These are phyloP conservation scores for Calycina herbarum DNA, from an alignment of 2,329 filamentous ascomycete species.

Conservation along the genomic window DNA sequence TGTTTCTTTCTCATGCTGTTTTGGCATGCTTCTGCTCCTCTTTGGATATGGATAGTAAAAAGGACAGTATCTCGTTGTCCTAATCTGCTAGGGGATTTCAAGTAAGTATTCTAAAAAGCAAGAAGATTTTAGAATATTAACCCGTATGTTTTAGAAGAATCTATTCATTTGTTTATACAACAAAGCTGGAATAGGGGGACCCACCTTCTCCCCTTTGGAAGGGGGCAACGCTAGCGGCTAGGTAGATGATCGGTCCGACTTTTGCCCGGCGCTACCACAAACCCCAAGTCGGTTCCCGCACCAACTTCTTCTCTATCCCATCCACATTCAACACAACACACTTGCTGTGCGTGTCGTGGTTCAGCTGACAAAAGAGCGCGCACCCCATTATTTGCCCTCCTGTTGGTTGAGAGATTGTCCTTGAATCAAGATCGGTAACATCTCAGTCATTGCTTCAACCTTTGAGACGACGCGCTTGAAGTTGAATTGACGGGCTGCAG, in stretches of 20 bases:
- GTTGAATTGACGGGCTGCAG: not conserved
- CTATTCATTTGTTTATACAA: too few species aligned
- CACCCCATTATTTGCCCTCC: not conserved
- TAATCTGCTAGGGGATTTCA: too few species aligned
- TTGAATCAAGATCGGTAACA: not conserved
- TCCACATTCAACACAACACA: slow-evolving; percentile 2
- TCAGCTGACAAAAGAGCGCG: not conserved
- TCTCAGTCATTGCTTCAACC: not conserved
- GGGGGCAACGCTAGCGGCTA: not conserved
- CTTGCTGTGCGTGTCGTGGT: not conserved
- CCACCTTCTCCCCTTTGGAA: too few species aligned
- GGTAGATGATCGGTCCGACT: not conserved
- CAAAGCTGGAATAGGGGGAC: too few species aligned
- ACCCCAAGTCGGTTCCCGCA: not conserved
- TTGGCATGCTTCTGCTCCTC: too few species aligned
- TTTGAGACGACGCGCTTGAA: not conserved
- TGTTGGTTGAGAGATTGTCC: not conserved
- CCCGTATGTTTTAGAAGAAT: too few species aligned
- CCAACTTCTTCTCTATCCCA: not conserved
- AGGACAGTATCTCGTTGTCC: too few species aligned
- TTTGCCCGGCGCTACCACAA: not conserved
- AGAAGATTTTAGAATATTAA: too few species aligned
- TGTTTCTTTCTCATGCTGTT: too few species aligned
- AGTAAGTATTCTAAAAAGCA: too few species aligned
- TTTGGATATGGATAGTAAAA: too few species aligned